Evolutionary conservation across 345 rosid species (phyloP).

Genomic region (Dipteronia sinensis): DNA sequence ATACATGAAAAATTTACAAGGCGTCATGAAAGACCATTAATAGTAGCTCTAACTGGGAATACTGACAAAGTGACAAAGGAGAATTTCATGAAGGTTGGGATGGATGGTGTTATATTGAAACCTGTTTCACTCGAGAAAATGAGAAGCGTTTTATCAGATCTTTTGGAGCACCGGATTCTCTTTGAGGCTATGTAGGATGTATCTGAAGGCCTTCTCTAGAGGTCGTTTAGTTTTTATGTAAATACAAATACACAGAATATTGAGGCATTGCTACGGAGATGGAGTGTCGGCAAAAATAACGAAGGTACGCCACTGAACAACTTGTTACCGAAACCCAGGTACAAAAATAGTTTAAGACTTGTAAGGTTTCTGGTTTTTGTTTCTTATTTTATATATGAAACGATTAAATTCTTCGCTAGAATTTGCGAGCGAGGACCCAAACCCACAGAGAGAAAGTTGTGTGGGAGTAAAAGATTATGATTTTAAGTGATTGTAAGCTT

Average conservation of each 20-base stretch:
- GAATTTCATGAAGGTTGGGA: slow-evolving; percentile 79
- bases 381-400: not conserved
- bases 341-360: not conserved
- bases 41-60: slow-evolving; percentile 81
- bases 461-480: not conserved
- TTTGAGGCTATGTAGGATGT: slow-evolving; percentile 45
- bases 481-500: not conserved
- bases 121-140: slow-evolving; percentile 87
- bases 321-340: not conserved
- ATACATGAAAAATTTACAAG: slow-evolving; percentile 68
- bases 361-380: not conserved
- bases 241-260: not conserved
- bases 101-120: slow-evolving; percentile 74
- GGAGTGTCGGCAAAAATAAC: not conserved
- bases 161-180: slow-evolving; percentile 65
- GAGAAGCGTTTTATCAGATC: slow-evolving; percentile 69
- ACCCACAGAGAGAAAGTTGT: not conserved
- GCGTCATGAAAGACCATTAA: slow-evolving; percentile 71
- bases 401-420: not conserved
- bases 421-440: not conserved
- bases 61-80: slow-evolving; percentile 73
- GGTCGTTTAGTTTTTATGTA: not conserved
- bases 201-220: not conserved
- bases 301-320: not conserved
- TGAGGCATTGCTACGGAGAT: not conserved